phyloP scores from a whole-genome alignment of 495 filamentous ascomycete species.

The Daldinia loculata region DNA sequence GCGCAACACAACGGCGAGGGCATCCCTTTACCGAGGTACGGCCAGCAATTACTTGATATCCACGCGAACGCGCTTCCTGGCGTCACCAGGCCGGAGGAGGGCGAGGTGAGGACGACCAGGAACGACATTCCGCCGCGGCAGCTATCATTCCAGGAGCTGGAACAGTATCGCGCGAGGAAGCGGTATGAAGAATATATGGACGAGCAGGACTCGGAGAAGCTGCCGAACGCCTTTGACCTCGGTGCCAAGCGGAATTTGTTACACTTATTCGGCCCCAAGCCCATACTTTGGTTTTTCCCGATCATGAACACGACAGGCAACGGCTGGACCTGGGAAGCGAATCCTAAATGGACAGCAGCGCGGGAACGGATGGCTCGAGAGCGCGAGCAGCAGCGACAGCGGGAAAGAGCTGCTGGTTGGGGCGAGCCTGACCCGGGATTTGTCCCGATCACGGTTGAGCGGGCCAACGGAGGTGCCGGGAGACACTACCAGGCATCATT shows the following conservation, averaged over 20 bases:
- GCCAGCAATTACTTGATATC: slow-evolving; percentile 78
- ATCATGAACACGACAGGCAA: slow-evolving; percentile 85
- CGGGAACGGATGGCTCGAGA: slow-evolving; percentile 66
- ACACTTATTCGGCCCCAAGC: slow-evolving; percentile 79
- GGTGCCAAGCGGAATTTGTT: slow-evolving; percentile 81
- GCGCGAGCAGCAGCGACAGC: slow-evolving; percentile 66
- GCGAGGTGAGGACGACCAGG: slow-evolving; percentile 61
- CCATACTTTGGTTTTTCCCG: slow-evolving; percentile 79
- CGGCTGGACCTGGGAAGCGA: slow-evolving; percentile 96
- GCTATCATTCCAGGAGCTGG: slow-evolving; percentile 71
- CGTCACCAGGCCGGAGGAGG: slow-evolving; percentile 80
- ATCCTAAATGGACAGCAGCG: slow-evolving; percentile 71
- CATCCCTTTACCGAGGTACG: slow-evolving; percentile 68
- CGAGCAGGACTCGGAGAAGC: slow-evolving; percentile 82
- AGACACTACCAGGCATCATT: slow-evolving; percentile 45
- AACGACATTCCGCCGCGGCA: slow-evolving; percentile 45
- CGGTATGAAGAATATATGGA: slow-evolving; percentile 90
- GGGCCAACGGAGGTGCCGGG: slow-evolving; percentile 37
- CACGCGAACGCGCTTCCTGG: slow-evolving; percentile 86
- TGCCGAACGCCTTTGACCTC: slow-evolving; percentile 92
- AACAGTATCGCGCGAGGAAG: slow-evolving; percentile 71
- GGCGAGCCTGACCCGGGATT: slow-evolving; percentile 48
- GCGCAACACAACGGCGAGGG: slow-evolving; percentile 61
- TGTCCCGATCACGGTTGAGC: slow-evolving; percentile 17
- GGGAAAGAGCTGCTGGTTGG: slow-evolving; percentile 66